Base-by-base conservation (phyloP, 2,329 filamentous ascomycete genomes). In the Chlorencoelia australis region DNA sequence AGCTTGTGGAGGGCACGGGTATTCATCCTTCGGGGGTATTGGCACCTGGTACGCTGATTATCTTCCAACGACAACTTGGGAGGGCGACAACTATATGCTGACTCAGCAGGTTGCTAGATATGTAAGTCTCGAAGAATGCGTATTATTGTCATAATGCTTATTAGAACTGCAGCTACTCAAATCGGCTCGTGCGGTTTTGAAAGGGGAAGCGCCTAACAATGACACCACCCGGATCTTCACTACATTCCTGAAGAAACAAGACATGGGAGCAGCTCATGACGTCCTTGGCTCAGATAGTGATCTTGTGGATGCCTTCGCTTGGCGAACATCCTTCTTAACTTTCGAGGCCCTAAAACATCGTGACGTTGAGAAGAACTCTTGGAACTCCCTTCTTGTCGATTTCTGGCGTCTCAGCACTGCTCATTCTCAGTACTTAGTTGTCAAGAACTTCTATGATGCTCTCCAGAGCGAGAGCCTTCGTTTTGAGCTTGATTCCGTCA, bases 31-130 rank as follows among this genome's bases (percentile, higher is more conserved):
- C 62, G 75, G 75, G 37, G 82, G 82, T n/a, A 83, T 88, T 47
- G 81, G 80, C 2, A 63, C 71, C 13, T 82, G 74, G 70, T 87
- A 85, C 50, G 69, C 80, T 18, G 81, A 87, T 56, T 85, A 86
- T 54, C 66, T 86, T 1, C 80, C 82, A 11, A 81, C 73, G 0
- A 59, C 66, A 10, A 60, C 57, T 4, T 59, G 51, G 52, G 82
- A 86, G 56, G 82, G 82, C 29, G 82, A 85, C 62, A 85, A 52
- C 65, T 86, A 82, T 64, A 85, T 87, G 81, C 65, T 87, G 41
- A 83, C 79, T 7, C 82, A 87, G 58, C 82, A 87, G 61, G 81
- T 86, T 3, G 78, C 79, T 3, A 72, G 80, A 40, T 86, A 86
- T 52, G 64, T 71, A 60, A 58, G 66, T 60, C 8, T n/a, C n/a